These are phyloP conservation scores for Heliamphora exappendiculata DNA, from an alignment of 148 eudicot species.

Conservation along the genomic window DNA sequence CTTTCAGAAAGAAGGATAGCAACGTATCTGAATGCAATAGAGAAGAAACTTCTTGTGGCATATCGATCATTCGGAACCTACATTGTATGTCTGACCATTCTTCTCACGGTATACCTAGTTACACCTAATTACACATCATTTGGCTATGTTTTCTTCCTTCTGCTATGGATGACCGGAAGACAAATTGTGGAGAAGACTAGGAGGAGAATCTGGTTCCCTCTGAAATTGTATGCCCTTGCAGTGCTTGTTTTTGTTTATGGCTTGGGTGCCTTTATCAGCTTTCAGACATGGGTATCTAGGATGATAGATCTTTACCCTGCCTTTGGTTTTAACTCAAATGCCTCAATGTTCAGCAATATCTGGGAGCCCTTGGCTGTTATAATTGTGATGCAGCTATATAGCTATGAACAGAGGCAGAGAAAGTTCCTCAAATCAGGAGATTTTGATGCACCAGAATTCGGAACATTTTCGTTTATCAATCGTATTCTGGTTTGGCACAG, in stretches of 20 bases:
- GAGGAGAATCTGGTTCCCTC: constrained; percentile 83
- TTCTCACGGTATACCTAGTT: constrained; percentile 72
- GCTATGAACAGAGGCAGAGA: constrained; percentile 94
- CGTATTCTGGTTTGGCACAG: constrained; percentile 93
- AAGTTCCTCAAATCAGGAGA: constrained; percentile 36
- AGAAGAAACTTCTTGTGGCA: constrained; percentile 58
- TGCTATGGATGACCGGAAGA: constrained; percentile 91
- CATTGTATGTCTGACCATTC: constrained; percentile 79
- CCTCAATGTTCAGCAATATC: constrained; percentile 64
- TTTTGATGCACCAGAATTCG: constrained; percentile 42
- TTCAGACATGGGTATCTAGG: constrained; percentile 57
- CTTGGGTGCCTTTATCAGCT: constrained; percentile 74
- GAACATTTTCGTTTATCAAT: constrained; percentile 55
- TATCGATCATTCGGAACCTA: constrained; percentile 93
- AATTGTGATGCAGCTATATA: constrained; percentile 97
- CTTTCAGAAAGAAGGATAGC: constrained; percentile 88
- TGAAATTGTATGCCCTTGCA: constrained; percentile 67
- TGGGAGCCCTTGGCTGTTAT: constrained; percentile 86
- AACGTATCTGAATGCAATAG: constrained; percentile 73
- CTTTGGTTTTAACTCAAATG: constrained; percentile 64
- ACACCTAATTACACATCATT: constrained; percentile 81
- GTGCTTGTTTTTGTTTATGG: constrained; percentile 72
- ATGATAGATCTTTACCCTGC: constrained; percentile 57
- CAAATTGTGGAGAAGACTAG: constrained; percentile 86
- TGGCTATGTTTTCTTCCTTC: constrained; percentile 85